Base-by-base conservation (phyloP, 495 filamentous ascomycete genomes). In the Neurospora sp. region DNA sequence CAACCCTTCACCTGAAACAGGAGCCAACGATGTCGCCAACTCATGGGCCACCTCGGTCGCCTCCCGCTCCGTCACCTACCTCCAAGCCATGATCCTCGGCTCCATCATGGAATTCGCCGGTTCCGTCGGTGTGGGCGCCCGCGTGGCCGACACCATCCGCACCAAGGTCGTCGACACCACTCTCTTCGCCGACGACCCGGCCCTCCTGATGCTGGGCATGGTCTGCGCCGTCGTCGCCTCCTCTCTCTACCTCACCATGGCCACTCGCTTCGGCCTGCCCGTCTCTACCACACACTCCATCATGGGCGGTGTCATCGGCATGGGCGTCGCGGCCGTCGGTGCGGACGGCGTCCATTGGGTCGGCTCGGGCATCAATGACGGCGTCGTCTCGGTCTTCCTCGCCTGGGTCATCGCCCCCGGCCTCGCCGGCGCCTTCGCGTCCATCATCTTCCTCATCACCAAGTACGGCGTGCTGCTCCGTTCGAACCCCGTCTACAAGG, bases 21-120 rank as follows among this genome's bases (percentile, higher is more conserved):
- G 84, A 71, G 85, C 85, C 75, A 87, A 93, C 82, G 91, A 93
- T 91, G 91, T 93, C 44, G 91, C 91, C 74, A 93, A 93, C 82
- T 86, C 90, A 35, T 92, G 87, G 84, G 90, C 90, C 8, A 92
- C 90, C 75, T 89, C 86, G 75, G 90, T 92, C 69, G 90, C 88
- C 38, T 91, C 90, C 4, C 84, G 90, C 35, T 91, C 90, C 70
- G 78, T 92, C 75, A 87, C 88, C 23, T 86, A 89, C 75, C 70
- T 85, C 38, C 89, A 90, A 81, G 90, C 90, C 62, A 92, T 92
- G 90, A 73, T 89, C n/a, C 78, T 90, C 48, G 89, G 84, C 7
- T 85, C 88, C 39, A 82, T 91, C 72, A 89, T 91, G 82, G 92
- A 93, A 80, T 88, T 92, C 71, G 79, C 85, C n/a, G 91, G 91